phyloP scores from a whole-genome alignment of 2,329 filamentous ascomycete genomes.

The Coniochaeta sp. region DNA sequence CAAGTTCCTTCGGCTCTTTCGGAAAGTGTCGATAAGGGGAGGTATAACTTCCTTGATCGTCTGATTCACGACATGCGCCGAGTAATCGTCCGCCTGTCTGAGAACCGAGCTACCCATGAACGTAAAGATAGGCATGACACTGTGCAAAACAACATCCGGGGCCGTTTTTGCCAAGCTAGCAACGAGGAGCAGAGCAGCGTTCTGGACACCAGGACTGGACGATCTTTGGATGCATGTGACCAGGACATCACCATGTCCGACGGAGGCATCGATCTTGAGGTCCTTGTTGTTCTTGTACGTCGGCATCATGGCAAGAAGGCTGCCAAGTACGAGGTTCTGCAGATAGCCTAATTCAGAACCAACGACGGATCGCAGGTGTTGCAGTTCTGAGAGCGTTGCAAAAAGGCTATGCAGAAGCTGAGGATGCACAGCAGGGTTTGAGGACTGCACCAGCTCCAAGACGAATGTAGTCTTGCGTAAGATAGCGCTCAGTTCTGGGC shows the following conservation, averaged over 20 bases:
- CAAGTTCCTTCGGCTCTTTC: conserved; percentile 69
- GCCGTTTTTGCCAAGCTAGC: conserved; percentile 80
- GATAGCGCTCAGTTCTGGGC: conserved; percentile 57
- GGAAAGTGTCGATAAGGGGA: conserved; percentile 77
- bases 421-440: conserved; percentile 66
- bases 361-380: conserved; percentile 73
- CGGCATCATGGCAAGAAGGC: conserved; percentile 77
- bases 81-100: conserved; percentile 92
- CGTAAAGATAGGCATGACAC: conserved; percentile 98
- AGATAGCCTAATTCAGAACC: conserved; percentile 86
- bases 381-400: conserved; percentile 76
- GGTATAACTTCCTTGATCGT: conserved; percentile 93
- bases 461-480: conserved; percentile 79
- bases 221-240: conserved; percentile 93
- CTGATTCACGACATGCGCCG: conserved; percentile 89
- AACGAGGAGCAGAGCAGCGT: conserved; percentile 79
- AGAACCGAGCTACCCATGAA: conserved; percentile 93
- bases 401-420: conserved; percentile 76
- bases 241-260: conserved; percentile 80
- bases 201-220: conserved; percentile 87
- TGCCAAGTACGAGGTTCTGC: conserved; percentile 75
- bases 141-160: conserved; percentile 87
- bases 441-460: conserved; percentile 79
- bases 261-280: conserved; percentile 66
- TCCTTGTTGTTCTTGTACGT: conserved; percentile 56